Evolutionary conservation across 352 stramenopile genomes (phyloP).

Genomic region (Globisporangium irregulare): DNA sequence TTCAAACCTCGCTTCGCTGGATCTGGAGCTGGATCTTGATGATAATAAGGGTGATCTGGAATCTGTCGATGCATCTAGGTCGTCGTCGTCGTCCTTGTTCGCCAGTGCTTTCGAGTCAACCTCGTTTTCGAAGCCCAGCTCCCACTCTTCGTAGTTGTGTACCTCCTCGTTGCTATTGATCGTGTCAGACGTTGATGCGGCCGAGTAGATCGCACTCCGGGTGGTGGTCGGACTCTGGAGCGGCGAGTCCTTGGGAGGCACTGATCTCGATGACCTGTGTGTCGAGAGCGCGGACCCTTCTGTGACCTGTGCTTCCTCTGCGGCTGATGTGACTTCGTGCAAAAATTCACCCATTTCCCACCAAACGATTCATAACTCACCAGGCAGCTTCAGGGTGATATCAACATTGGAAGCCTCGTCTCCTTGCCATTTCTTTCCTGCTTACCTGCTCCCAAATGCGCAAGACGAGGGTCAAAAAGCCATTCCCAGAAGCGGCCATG

Average conservation of each 20-base stretch:
- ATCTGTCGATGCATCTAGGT: not conserved
- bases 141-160: conserved; percentile 37
- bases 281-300: not conserved
- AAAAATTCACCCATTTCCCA: conserved; percentile 2
- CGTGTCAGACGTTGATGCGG: conserved; percentile 32
- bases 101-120: not conserved
- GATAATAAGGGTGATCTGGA: not conserved
- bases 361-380: conserved; percentile 9
- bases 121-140: conserved; percentile 17
- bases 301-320: not conserved
- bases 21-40: not conserved
- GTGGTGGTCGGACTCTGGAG: not conserved
- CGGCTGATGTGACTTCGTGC: not conserved
- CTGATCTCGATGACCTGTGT: not conserved
- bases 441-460: not conserved
- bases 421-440: not conserved
- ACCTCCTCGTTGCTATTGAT: conserved; percentile 40
- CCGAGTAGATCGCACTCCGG: conserved; percentile 22
- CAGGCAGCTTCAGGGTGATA: not conserved
- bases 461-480: not conserved
- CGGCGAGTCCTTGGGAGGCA: not conserved
- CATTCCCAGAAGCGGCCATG: conserved; percentile 3
- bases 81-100: not conserved
- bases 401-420: not conserved
- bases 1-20: not conserved